A percentile compares a stretch with the other conserved stretches of the same genome.
These are phyloP conservation scores for Dittrichia graveolens DNA, from an alignment of 129 eudicot species.

Conservation along the genomic window DNA sequence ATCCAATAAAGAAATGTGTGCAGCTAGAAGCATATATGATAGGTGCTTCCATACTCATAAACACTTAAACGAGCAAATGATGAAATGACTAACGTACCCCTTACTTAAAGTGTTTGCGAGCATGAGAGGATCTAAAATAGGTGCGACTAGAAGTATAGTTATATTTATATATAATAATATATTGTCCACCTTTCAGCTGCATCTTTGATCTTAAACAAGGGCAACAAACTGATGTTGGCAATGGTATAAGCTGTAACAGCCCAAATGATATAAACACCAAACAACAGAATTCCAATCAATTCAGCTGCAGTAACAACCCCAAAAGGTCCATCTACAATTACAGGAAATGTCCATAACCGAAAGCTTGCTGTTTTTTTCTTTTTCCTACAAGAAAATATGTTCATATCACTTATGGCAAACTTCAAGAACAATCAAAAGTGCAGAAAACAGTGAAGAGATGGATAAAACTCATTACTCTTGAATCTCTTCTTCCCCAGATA, in stretches of 20 bases:
- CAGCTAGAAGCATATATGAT: too few species aligned
- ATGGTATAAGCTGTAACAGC: conserved; percentile 47
- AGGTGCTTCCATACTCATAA: too few species aligned
- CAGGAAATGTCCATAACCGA: conserved; percentile 88
- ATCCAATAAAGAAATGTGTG: too few species aligned
- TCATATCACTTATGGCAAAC: too few species aligned
- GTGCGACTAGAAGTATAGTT: too few species aligned
- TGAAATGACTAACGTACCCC: too few species aligned
- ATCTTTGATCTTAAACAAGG: conserved; percentile 33
- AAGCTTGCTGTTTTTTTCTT: conserved; percentile 53
- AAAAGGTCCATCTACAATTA: conserved; percentile 80
- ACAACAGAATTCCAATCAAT: conserved; percentile 64
- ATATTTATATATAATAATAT: background rate
- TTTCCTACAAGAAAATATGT: conserved; percentile 38
- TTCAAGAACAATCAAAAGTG: too few species aligned
- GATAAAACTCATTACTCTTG: conserved; percentile 46
- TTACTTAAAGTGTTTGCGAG: too few species aligned
- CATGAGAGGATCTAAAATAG: too few species aligned
- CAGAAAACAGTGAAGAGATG: background rate
- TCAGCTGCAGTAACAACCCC: conserved; percentile 97
- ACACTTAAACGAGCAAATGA: too few species aligned
- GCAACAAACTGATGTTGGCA: conserved; percentile 27
- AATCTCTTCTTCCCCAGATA: conserved; percentile 58
- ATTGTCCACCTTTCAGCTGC: conserved; percentile 39
- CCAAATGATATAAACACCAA: conserved; percentile 63